These are phyloP conservation scores for Gastroboletus turbinatus DNA, from an alignment of 1,284 basidiomycete species.

Conservation along the genomic window DNA sequence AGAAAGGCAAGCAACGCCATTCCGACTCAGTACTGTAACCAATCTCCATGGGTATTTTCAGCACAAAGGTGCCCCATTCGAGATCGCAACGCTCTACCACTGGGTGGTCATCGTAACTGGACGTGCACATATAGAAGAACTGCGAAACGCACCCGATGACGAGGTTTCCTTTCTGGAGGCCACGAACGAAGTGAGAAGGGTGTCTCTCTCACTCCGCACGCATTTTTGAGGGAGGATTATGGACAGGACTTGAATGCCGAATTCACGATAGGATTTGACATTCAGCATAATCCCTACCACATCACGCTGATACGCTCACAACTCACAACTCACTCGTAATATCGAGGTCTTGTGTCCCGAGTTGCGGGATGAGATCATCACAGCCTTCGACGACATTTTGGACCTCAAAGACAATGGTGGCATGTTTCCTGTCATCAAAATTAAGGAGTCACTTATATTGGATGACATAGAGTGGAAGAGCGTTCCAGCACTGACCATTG, in stretches of 20 bases:
- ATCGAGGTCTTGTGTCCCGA: slow-evolving; percentile 26
- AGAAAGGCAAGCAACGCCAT: slow-evolving; percentile 6
- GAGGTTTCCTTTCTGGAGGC: slow-evolving; percentile 37
- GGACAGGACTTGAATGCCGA: slow-evolving; percentile 20
- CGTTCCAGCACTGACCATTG: slow-evolving; percentile 16
- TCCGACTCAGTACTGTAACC: not conserved
- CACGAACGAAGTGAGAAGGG: slow-evolving; percentile 32
- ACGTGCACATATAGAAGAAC: slow-evolving; percentile 39
- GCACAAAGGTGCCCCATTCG: slow-evolving; percentile 41
- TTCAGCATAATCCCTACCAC: slow-evolving; percentile 29
- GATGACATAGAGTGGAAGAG: slow-evolving; percentile 24
- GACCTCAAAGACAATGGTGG: slow-evolving; percentile 17
- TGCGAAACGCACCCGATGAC: slow-evolving; percentile 40
- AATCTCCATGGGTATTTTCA: slow-evolving; percentile 8
- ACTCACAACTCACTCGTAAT: slow-evolving; percentile 32
- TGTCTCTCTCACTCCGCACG: too few relatives aligned
- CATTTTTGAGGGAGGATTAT: not conserved
- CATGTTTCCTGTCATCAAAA: not conserved
- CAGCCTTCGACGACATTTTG: slow-evolving; percentile 29
- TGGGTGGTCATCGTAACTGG: slow-evolving; percentile 44
- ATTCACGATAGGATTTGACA: slow-evolving; percentile 28
- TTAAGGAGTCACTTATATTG: not conserved
- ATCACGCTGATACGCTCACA: slow-evolving; percentile 20
- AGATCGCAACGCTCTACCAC: slow-evolving; percentile 36
- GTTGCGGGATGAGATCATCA: slow-evolving; percentile 34